A percentile compares a stretch with the other conserved stretches of the same genome.
These are phyloP conservation scores for Crithidia brevicula DNA, from an alignment of 208 protist genomes.

Conservation along the genomic window DNA sequence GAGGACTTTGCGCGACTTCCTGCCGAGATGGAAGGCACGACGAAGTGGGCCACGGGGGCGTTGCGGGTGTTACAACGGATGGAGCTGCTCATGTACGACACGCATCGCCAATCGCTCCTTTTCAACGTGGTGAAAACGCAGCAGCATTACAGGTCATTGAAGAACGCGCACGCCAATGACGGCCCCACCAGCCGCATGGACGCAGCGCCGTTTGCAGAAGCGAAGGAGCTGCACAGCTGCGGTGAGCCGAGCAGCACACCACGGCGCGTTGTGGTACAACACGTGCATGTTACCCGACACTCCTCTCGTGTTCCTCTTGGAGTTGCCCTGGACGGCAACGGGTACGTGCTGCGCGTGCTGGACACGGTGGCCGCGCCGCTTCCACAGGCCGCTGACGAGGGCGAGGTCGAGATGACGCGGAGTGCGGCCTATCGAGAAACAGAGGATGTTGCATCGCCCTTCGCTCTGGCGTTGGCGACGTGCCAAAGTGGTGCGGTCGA, in stretches of 20 bases:
- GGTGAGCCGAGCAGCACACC: background rate
- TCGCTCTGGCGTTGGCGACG: slow-evolving; percentile 22
- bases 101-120: slow-evolving; percentile 44
- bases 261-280: no score
- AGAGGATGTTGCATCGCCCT: slow-evolving; percentile 25
- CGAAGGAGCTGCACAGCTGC: background rate
- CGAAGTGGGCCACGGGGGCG: slow-evolving; percentile 24
- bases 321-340: slow-evolving; percentile 46
- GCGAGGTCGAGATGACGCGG: no score
- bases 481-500: background rate
- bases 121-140: slow-evolving; percentile 47
- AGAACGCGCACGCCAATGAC: no score
- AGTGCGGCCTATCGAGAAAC: background rate
- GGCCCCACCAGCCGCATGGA: no score
- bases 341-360: slow-evolving; percentile 25
- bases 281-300: slow-evolving; percentile 30
- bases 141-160: slow-evolving; percentile 13
- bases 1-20: slow-evolving; percentile 37
- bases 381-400: background rate
- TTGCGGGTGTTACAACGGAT: slow-evolving; percentile 45
- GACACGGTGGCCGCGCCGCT: slow-evolving; percentile 4
- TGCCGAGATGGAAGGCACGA: slow-evolving; percentile 52
- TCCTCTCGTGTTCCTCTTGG: slow-evolving; percentile 34
- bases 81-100: slow-evolving; percentile 54
- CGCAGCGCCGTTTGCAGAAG: background rate